Evolutionary conservation across 495 filamentous ascomycete species (phyloP), one percentile per base, ranked within the genome.

Genomic region (Penicillium alfredii): DNA sequence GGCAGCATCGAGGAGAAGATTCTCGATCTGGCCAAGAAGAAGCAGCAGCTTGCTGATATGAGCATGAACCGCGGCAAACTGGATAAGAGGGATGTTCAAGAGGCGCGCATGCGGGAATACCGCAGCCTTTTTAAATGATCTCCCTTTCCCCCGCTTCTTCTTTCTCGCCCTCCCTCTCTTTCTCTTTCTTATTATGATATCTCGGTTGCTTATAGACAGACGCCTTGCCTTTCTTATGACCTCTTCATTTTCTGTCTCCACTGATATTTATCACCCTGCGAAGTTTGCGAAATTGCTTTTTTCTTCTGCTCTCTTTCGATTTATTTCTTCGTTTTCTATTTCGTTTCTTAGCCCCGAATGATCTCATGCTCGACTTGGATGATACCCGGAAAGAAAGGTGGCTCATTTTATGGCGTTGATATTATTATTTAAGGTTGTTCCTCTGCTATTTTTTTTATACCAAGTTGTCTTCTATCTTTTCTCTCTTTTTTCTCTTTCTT

Each of bases 1-100:
- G 67, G 73, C 39, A 94, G 85, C 49, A 93, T 98, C 35, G 92
- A 98, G 61, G 86, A 94, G 67, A 92, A 88, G 69, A 93, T 98
- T 71, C 65, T 93, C 3, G 72, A 82, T 39, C 64, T 98, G 33
- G 89, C 94, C 44, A 76, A 81, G 34, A 93, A 92, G 73, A 98
- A 98, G 73, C 79, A 78, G 51, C 80, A 84, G 51, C 67, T 97
- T 15, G 92, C 92, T 1, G 84, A 83, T 51, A 69, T 96, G 42
- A 87, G 81, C 47, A 80, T 96, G 81, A 80, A 80, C 41, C 69
- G 77, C 19, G 71, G 68, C 14, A 80, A 84, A 48, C 64, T 82
- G 31, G 80, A 82, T 37, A 88, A 84, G 56, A 69, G 68, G 11
- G 87, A 95, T 53, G 78, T 80, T 1, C 77, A 83, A 12, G 81